Evolutionary conservation across 2,329 filamentous ascomycete genomes (phyloP).

Genomic region (Daldinia sp.): DNA sequence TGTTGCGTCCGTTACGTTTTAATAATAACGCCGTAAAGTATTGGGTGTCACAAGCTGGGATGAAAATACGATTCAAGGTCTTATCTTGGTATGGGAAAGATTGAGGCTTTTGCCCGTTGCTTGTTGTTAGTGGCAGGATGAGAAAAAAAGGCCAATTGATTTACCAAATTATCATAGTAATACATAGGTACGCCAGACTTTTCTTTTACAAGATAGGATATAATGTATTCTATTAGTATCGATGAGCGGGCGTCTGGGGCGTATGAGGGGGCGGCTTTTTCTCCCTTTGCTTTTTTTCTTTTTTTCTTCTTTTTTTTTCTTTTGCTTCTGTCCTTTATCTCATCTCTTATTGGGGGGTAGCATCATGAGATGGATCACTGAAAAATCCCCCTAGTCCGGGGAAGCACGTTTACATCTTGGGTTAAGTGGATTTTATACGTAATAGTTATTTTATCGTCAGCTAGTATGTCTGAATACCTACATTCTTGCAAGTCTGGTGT

Average conservation of each 20-base stretch:
- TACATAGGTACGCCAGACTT: constrained; percentile 6
- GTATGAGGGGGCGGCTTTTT: constrained; percentile 10
- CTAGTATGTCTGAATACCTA: no score
- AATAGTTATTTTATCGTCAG: no score
- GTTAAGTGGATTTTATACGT: no score
- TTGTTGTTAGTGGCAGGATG: constrained; percentile 1
- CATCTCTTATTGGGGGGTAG: neutral
- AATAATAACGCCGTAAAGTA: constrained; percentile 13
- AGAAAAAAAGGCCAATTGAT: neutral
- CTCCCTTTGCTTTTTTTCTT: constrained; percentile 1
- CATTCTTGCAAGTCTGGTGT: no score
- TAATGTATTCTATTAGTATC: neutral
- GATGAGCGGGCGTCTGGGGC: neutral
- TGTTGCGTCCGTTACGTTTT: constrained; percentile 7
- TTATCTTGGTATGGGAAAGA: constrained; percentile 24
- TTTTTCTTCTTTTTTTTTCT: neutral
- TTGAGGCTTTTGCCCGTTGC: neutral
- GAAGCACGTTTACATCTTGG: neutral
- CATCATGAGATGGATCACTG: constrained; percentile 13
- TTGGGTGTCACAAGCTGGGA: constrained; percentile 18
- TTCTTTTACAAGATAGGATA: neutral
- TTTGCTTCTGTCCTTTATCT: neutral
- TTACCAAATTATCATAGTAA: constrained; percentile 26
- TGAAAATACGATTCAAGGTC: constrained; percentile 19
- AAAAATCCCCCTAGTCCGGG: neutral